phyloP scores from a whole-genome alignment of 129 eudicot species.

The Gnaphalium uliginosum region DNA sequence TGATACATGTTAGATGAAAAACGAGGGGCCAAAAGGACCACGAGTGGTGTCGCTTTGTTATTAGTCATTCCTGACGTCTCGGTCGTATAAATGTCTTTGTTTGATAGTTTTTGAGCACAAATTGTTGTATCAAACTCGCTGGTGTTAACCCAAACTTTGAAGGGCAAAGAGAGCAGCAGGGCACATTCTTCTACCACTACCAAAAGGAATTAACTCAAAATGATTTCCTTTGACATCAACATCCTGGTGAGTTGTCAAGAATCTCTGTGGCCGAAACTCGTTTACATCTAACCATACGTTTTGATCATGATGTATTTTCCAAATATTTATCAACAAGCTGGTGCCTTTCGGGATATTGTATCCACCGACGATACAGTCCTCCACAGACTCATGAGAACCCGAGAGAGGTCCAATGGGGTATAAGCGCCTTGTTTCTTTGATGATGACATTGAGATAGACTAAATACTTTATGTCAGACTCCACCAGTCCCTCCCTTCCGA shows the following conservation, averaged over 20 bases:
- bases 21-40: constrained; percentile 28
- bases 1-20: constrained; percentile 21
- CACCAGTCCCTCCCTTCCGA: constrained; percentile 34
- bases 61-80: constrained; percentile 24
- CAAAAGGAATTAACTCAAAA: constrained; percentile 32
- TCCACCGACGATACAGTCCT: constrained; percentile 36
- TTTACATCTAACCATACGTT: constrained; percentile 25
- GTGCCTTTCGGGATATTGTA: constrained; percentile 31
- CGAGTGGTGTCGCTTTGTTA: constrained; percentile 28
- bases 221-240: constrained; percentile 30
- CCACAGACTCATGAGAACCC: constrained; percentile 24
- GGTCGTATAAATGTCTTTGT: constrained; percentile 27
- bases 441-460: constrained; percentile 35
- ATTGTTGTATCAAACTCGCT: constrained; percentile 32
- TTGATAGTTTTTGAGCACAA: constrained; percentile 23
- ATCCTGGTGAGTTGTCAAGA: constrained; percentile 32
- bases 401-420: constrained; percentile 32
- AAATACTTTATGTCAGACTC: constrained; percentile 37
- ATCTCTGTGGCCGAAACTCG: constrained; percentile 37
- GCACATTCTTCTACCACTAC: constrained; percentile 36
- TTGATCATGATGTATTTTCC: constrained; percentile 33
- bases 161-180: constrained; percentile 23
- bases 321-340: constrained; percentile 30
- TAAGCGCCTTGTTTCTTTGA: constrained; percentile 30
- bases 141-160: neutral